Evolutionary conservation across 1,284 basidiomycete genomes (phyloP).

Genomic region (Leccinum fuscescens): DNA sequence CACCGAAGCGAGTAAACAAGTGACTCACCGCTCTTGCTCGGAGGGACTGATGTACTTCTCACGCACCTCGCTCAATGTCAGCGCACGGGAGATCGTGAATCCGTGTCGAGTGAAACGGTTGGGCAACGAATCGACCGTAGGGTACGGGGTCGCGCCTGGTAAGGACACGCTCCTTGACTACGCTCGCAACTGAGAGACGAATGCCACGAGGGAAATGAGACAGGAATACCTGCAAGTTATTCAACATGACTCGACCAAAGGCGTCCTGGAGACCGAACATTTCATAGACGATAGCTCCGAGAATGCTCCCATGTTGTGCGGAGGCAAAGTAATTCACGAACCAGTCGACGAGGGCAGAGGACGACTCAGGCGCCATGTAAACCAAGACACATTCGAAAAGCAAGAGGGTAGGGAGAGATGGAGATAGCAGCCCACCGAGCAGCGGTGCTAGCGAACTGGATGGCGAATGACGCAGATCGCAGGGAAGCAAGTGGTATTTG

Average conservation of each 20-base stretch:
- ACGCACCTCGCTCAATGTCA: conserved; percentile 51
- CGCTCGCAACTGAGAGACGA: background rate
- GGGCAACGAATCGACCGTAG: conserved; percentile 47
- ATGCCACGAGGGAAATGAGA: background rate
- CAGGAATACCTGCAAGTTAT: background rate
- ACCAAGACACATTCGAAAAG: conserved; percentile 90
- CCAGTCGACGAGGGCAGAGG: conserved; percentile 68
- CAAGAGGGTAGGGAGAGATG: conserved; percentile 71
- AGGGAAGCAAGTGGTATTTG: conserved; percentile 73
- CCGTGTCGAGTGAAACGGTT: conserved; percentile 59
- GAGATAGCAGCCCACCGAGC: conserved; percentile 52
- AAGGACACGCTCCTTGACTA: conserved; percentile 38
- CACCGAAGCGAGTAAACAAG: background rate
- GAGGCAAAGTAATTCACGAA: conserved; percentile 59
- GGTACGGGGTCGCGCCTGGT: conserved; percentile 68
- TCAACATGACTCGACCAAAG: conserved; percentile 84
- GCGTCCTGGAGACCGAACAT: conserved; percentile 84
- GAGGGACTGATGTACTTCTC: conserved; percentile 46
- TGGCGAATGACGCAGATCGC: conserved; percentile 66
- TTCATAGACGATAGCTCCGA: conserved; percentile 77
- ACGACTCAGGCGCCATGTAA: conserved; percentile 73
- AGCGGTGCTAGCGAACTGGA: conserved; percentile 42
- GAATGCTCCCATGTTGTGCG: conserved; percentile 1
- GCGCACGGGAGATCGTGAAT: conserved; percentile 39
- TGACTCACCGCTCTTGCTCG: conserved; percentile 66